Evolutionary conservation across 1,139 yeast species (phyloP).

Genomic region (Petasospora rhodanensis): DNA sequence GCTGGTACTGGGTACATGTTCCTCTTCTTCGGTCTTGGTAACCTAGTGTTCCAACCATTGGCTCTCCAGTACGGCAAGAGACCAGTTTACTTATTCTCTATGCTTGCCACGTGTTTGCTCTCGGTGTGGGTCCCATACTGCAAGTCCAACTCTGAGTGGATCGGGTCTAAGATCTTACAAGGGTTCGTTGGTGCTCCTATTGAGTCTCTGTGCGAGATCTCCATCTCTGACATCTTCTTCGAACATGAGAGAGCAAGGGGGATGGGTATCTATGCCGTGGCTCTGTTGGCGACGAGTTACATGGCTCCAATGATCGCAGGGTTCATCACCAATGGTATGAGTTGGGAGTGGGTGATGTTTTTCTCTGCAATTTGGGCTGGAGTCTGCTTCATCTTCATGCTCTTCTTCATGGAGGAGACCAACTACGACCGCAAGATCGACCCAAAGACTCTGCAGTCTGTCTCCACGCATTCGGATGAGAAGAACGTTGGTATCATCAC

Average conservation of each 20-base stretch:
- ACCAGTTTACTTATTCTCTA: constrained; percentile 37
- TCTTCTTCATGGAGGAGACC: constrained; percentile 43
- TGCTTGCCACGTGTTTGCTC: constrained; percentile 33
- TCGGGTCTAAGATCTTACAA: constrained; percentile 32
- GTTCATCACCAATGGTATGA: constrained; percentile 39
- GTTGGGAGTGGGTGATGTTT: constrained; percentile 43
- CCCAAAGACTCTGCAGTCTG: too few relatives aligned
- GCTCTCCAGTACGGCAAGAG: constrained; percentile 51
- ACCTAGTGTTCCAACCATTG: constrained; percentile 44
- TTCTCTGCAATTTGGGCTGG: constrained; percentile 44
- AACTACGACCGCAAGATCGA: constrained; percentile 29
- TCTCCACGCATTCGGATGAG: too few relatives aligned
- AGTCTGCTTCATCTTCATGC: constrained; percentile 37
- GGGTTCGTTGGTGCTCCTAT: constrained; percentile 50
- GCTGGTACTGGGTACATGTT: constrained; percentile 51
- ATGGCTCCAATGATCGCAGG: constrained; percentile 49
- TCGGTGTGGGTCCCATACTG: constrained; percentile 41
- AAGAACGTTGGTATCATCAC: too few relatives aligned
- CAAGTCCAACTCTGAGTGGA: constrained; percentile 33
- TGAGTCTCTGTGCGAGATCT: constrained; percentile 49
- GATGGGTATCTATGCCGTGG: constrained; percentile 39
- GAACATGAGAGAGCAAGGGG: constrained; percentile 47
- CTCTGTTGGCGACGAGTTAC: constrained; percentile 35
- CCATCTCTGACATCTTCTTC: constrained; percentile 45
- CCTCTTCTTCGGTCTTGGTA: constrained; percentile 41